A percentile compares a stretch with the other conserved stretches of the same genome.
These are phyloP conservation scores for Penicillium sp. DNA, from an alignment of 2,329 filamentous ascomycete species.

Conservation along the genomic window DNA sequence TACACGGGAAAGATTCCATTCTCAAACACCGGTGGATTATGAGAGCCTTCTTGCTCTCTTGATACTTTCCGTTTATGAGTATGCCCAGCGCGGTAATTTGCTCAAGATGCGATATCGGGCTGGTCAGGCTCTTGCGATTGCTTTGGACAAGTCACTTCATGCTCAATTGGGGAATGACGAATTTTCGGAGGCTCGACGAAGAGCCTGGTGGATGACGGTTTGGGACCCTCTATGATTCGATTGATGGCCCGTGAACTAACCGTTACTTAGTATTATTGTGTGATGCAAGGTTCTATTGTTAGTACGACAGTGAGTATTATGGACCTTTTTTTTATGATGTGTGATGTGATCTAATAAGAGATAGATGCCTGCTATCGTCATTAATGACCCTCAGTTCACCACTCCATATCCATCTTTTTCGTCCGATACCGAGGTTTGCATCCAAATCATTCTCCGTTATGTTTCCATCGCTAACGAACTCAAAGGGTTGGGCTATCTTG, in stretches of 20 bases:
- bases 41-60: slow-evolving; percentile 44
- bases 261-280: slow-evolving; percentile 42
- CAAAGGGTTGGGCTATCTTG: slow-evolving; percentile 45
- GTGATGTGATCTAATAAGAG: slow-evolving; percentile 10
- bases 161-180: slow-evolving; percentile 34
- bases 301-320: slow-evolving; percentile 41
- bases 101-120: slow-evolving; percentile 49
- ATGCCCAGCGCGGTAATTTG: slow-evolving; percentile 47
- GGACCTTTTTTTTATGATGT: background rate
- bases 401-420: slow-evolving; percentile 43
- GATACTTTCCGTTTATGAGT: slow-evolving; percentile 48
- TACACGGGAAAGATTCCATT: slow-evolving; percentile 40
- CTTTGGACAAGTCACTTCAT: slow-evolving; percentile 47
- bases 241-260: background rate
- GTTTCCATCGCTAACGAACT: slow-evolving; percentile 15
- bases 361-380: slow-evolving; percentile 44
- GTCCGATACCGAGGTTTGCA: slow-evolving; percentile 42
- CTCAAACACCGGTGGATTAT: slow-evolving; percentile 41
- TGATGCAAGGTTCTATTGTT: slow-evolving; percentile 47
- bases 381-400: slow-evolving; percentile 46
- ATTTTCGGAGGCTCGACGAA: slow-evolving; percentile 42
- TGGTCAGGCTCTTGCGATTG: slow-evolving; percentile 44
- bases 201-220: slow-evolving; percentile 52
- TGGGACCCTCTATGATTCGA: slow-evolving; percentile 1
- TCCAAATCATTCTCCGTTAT: background rate